Conservation (phyloP, 192 early-diverging fungal species). For the Linnemannia exigua region DNA sequence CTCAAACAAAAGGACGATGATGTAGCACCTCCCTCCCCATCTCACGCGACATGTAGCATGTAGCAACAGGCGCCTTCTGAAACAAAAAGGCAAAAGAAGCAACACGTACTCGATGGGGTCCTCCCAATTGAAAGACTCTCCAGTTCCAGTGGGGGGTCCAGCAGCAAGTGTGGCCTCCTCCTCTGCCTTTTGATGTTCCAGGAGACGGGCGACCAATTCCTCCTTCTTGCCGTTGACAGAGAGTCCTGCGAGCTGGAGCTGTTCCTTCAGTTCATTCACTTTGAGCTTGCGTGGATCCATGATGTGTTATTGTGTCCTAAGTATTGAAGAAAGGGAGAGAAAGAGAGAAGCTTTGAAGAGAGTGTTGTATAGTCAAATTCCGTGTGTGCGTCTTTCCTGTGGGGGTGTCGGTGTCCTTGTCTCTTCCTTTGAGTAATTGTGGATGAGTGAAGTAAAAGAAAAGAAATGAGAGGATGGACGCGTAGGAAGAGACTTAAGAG, state of each 20-base stretch:
- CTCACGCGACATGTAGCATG: background rate
- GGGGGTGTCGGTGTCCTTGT: background rate
- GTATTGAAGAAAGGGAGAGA: background rate
- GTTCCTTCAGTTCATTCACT: slow-evolving; percentile 70
- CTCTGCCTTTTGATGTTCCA: slow-evolving; percentile 66
- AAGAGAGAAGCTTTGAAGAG: background rate
- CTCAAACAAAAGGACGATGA: background rate
- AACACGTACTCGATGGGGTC: slow-evolving; percentile 52
- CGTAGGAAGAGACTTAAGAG: background rate
- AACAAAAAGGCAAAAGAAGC: too few relatives aligned
- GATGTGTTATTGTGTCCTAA: background rate
- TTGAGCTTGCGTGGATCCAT: slow-evolving; percentile 65
- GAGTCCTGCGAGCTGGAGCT: slow-evolving; percentile 65
- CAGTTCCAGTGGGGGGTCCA: slow-evolving; percentile 49
- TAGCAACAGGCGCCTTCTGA: too few relatives aligned
- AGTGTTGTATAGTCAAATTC: background rate
- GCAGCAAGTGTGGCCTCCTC: slow-evolving; percentile 49
- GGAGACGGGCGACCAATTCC: slow-evolving; percentile 71
- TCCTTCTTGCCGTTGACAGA: slow-evolving; percentile 76
- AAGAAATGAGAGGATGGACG: background rate
- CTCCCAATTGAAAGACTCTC: slow-evolving; percentile 58
- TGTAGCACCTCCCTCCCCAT: background rate
- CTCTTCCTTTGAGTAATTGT: background rate
- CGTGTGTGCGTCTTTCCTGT: background rate
- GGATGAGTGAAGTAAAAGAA: background rate